Evolutionary conservation across 2,329 filamentous ascomycete species (phyloP), one percentile per base, ranked within the genome.

Genomic region (Exophiala spinifera): DNA sequence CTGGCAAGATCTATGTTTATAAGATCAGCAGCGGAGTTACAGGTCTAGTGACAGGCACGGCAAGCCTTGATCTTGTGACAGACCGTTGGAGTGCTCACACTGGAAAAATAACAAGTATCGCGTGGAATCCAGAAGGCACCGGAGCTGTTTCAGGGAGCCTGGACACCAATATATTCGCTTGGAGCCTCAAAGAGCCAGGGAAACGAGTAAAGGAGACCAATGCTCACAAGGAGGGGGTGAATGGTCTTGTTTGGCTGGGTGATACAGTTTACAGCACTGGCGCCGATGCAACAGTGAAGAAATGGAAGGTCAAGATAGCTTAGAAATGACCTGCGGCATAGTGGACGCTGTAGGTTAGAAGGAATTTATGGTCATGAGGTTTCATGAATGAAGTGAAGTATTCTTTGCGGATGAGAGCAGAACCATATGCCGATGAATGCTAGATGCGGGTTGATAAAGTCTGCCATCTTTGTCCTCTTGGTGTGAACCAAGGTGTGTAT

Each of bases 191-290:
- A 40, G 88, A 89, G 68, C 92, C 92, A 0, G 91, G 89, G 2
- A 88, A 88, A 71, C 82, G 92, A 63, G 82, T 95, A 63, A 92
- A 94, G 76, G 86, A 85, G 13, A 74, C 84, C 19, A 95, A 96
- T 67, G 91, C 92, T 46, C 94, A 99, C 75, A 96, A 96, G 74
- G 94, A 97, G 67, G 94, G 94, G 8, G 91, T 97, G 15, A 90
- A 87, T 63, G 92, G 89, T 14, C 87, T 97, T 14, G 81, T 81
- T 11, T 99, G 92, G 91, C 79, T 89, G 13, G 80, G 79, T 23
- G 83, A 80, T 7, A 77, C 78, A 54, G 79, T 97, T 46, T 84
- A 88, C 8, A 95, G 87, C 63, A 83, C 84, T 3, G 94, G 94
- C 43, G 88, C 86, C 10, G 94, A 99, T 79, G 92, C 89, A 31